Evolutionary conservation across 176 grass and related monocot genomes (phyloP), one percentile per base, ranked within the genome.

Genomic region (Triticum monococcum): DNA sequence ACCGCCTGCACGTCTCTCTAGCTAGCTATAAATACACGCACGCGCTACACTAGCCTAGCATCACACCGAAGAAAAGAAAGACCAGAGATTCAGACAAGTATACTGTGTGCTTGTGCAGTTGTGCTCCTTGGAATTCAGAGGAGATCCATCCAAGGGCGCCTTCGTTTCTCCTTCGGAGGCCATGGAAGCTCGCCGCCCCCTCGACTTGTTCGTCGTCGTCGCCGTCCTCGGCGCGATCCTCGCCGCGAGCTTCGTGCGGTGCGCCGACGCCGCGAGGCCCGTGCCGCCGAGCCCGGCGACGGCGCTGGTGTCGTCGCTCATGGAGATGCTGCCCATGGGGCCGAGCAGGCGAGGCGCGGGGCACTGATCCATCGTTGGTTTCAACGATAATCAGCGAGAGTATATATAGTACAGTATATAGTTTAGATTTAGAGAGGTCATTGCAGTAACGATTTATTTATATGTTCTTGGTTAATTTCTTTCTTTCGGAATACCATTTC

Each of bases 271-370:
- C 0, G 81, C 81, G 60, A 84, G 89, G 85, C 85, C 89, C 37
- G 11, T 32, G 89, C 85, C 81, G 11, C 81, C 81, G 85, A 91
- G 89, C 81, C 85, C 89, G 18, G 81, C 68, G 43, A 12, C 74
- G 41, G 68, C 72, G 60, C 11, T 85, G 73, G 81, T 84, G 81
- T 80, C 89, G 26, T 68, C 48, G 61, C 30, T 91, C 3, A 91
- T 87, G 89, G 81, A 84, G 85, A 91, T 90, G 89, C 89, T 90
- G 25, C 89, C 89, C 0, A 64, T 33, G 74, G 89, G 89, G 1
- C 89, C 89, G 0, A 91, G 89, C 69, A 37, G 20, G 1, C 76
- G 89, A 52, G 89, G 89, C 46, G 89, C 60, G 0, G 89, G 89
- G 2, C 89, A 91, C 85, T 91, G 85, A 91, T 10, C 25, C 12